Evolutionary conservation across 257 asterid genomes (phyloP).

Genomic region (Leonotis leonurus): DNA sequence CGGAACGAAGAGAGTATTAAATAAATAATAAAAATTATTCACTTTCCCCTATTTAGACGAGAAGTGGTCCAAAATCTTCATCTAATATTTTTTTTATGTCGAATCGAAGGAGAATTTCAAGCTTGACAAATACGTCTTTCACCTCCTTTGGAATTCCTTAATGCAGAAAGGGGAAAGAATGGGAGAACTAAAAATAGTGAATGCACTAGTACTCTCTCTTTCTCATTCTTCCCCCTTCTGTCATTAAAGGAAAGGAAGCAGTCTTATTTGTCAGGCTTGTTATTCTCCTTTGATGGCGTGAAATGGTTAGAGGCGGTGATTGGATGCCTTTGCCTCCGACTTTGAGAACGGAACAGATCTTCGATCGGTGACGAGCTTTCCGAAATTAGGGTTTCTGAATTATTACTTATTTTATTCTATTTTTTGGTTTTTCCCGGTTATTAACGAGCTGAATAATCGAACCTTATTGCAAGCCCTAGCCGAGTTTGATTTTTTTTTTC

Average conservation of each 20-base stretch:
- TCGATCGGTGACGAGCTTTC: conserved; percentile 4
- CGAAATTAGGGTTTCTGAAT: conserved; percentile 15
- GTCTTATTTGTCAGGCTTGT: conserved; percentile 48
- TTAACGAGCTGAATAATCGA: neutral
- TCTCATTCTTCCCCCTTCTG: neutral
- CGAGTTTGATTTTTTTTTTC: neutral
- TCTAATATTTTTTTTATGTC: neutral
- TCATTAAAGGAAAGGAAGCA: neutral
- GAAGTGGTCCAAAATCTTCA: neutral
- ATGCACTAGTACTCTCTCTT: neutral
- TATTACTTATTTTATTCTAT: no score
- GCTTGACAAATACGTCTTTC: conserved; percentile 23
- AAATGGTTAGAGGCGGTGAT: conserved; percentile 13
- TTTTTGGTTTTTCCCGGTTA: neutral
- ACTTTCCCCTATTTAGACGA: conserved; percentile 6
- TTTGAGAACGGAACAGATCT: conserved; percentile 5
- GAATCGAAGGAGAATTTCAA: conserved; percentile 32
- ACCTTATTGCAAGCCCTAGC: neutral
- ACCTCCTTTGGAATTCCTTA: neutral
- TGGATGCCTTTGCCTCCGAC: conserved; percentile 1
- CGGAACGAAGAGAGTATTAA: no score
- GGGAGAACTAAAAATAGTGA: conserved; percentile 2
- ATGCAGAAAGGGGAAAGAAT: neutral
- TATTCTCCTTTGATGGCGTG: conserved; percentile 36
- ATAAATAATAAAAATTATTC: no score